Base-by-base conservation (phyloP, 768 basidiomycete genomes). In the Pholiota microspora region DNA sequence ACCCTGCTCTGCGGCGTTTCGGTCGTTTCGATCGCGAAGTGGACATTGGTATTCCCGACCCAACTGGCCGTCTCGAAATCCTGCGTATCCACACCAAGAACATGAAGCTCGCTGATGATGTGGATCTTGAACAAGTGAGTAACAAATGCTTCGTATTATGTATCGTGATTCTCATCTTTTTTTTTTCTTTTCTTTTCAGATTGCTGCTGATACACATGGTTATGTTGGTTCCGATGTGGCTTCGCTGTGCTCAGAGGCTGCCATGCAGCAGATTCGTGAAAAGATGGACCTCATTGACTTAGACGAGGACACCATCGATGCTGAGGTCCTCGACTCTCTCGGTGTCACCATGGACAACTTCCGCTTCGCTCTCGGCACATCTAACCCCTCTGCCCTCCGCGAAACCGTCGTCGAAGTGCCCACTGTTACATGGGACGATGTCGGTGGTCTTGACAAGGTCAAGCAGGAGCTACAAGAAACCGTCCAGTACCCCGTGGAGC, bases 341-440 rank as follows among this genome's bases (percentile, higher is more conserved):
- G 97, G 97, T 61, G 95, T 99, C 62, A 99, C 97, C 25, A 98
- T 98, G 96, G 97, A 99, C 67, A 98, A 98, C 81, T 98, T 98
- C 94, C 89, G 96, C 56, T 98, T 98, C 71, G 97, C 97, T 3
- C 88, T 99, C 53, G 97, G 97, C 54, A 85, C 88, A 24, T 96
- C 94, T 64, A 98, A 98, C 76, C 97, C 97, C 25, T 98, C 97
- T 15, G 97, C 97, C 12, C 89, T 98, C 47, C 91, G 97, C 71
- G 97, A 99, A 79, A 99, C 97, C 32, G 94, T 98, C 44, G 96
- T 99, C 72, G 97, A 99, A 74, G 94, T 98, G 50, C 97, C 97
- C 15, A 98, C 93, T 44, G 93, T 95, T 66, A 97, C 90, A 35
- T 99, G 97, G 97, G 89, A 94, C 85, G 97, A 99, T 64, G 86